These are phyloP conservation scores for Candida manassasensis DNA, from an alignment of 805 yeast species.

Conservation along the genomic window DNA sequence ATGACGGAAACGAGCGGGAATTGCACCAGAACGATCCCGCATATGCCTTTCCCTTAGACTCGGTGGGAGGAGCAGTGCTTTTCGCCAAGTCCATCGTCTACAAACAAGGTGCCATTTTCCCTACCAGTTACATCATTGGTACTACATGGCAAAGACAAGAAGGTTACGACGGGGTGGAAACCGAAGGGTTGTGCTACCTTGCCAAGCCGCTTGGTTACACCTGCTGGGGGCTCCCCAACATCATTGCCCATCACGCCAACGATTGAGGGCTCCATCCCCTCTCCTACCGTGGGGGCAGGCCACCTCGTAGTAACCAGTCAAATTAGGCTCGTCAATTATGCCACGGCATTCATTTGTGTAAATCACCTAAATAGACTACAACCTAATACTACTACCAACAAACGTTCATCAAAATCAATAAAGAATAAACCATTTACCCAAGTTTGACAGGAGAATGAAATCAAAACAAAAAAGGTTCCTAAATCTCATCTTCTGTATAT, in stretches of 20 bases:
- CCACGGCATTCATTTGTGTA: too few relatives aligned
- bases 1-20: constrained; percentile 7
- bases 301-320: too few relatives aligned
- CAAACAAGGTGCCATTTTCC: constrained; percentile 44
- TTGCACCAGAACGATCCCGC: constrained; percentile 6
- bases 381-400: too few relatives aligned
- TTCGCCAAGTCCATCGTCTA: constrained; percentile 40
- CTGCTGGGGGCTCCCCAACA: constrained; percentile 49
- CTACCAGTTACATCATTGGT: constrained; percentile 43
- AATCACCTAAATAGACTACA: too few relatives aligned
- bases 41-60: constrained; percentile 30
- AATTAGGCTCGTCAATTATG: too few relatives aligned
- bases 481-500: neutral
- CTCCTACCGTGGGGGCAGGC: too few relatives aligned
- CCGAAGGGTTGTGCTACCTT: constrained; percentile 48
- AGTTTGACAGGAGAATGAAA: too few relatives aligned
- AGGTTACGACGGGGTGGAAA: constrained; percentile 52
- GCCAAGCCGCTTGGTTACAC: constrained; percentile 41
- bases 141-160: constrained; percentile 43
- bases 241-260: constrained; percentile 34
- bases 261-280: too few relatives aligned
- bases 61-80: constrained; percentile 51
- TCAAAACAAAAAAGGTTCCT: too few relatives aligned
- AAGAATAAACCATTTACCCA: too few relatives aligned
- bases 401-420: too few relatives aligned